Base-by-base conservation (phyloP, 768 basidiomycete species). In the Lentinula sp. region DNA sequence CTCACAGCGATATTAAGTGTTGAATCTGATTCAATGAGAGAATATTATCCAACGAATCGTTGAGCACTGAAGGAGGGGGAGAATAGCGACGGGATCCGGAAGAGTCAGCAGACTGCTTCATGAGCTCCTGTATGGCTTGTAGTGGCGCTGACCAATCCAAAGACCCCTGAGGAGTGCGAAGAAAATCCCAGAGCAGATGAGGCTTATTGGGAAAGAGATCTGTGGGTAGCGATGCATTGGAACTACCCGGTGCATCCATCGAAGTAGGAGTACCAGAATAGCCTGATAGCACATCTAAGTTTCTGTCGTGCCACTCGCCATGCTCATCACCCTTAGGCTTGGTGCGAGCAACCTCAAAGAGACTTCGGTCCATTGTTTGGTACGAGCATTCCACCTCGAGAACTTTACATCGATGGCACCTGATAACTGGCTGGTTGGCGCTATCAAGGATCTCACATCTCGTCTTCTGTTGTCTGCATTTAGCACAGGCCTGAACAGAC, bases 391-490 rank as follows among this genome's bases (percentile, higher is more conserved):
- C 49, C 18, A 77, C 66, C 50, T 67, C 69, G 53, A 78, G 70
- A 28, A 79, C 77, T 63, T 76, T 46, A 52, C 77, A 78, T 7
- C 77, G 73, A 58, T 78, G 77, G 46, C 77, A 78, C 39, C 75
- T 73, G 18, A 73, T 61, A 18, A 52, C 46, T 23, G 57, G 43
- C 35, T 67, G 70, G 35, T 68, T 64, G 43, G 70, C 66, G 62
- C 65, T 68, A 49, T 77, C 78, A 18, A 78, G 74, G 63, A 79
- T 69, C 67, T 78, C 77, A 63, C 77, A 78, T 16, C 77, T 74
- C 18, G 77, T 79, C 56, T 78, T 78, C 67, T 77, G 70, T 60
- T 79, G 79, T 50, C 76, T 67, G 60, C 77, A 78, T 32, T 77
- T 78, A 1, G 74, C 61, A 57, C 77, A 79, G 2, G 78, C 77